These are phyloP conservation scores for Chaetomium sp. DNA, from an alignment of 2,329 filamentous ascomycete genomes.

Conservation along the genomic window DNA sequence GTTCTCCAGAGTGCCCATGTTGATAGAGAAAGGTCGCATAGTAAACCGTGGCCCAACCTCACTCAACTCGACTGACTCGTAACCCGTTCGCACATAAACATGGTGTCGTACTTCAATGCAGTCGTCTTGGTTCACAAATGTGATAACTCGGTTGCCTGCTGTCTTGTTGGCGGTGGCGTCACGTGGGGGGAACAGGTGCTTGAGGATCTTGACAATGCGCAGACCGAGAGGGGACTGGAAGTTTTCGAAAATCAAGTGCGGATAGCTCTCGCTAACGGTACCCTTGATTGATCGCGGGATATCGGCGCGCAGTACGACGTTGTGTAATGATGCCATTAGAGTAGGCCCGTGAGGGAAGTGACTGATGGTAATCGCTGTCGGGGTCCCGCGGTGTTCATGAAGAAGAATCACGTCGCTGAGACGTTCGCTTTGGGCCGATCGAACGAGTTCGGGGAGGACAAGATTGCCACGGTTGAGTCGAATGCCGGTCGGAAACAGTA, in stretches of 20 bases:
- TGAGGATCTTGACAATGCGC: constrained; percentile 81
- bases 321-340: constrained; percentile 78
- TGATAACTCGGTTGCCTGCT: constrained; percentile 81
- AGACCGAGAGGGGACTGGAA: constrained; percentile 76
- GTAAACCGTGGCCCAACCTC: constrained; percentile 94
- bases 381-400: constrained; percentile 71
- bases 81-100: constrained; percentile 89
- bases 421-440: constrained; percentile 71
- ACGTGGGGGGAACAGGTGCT: constrained; percentile 88
- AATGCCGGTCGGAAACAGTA: constrained; percentile 24
- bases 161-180: constrained; percentile 70
- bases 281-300: constrained; percentile 83
- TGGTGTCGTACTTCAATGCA: constrained; percentile 83
- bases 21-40: constrained; percentile 92
- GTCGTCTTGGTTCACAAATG: constrained; percentile 90
- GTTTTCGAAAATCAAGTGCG: constrained; percentile 91
- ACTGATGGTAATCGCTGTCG: constrained; percentile 79
- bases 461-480: constrained; percentile 80
- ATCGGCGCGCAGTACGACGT: constrained; percentile 86
- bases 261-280: constrained; percentile 69
- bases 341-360: constrained; percentile 84
- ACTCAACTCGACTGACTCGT: constrained; percentile 79
- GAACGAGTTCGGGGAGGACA: constrained; percentile 77
- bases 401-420: constrained; percentile 80
- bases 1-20: constrained; percentile 84